A percentile compares a stretch with the other conserved stretches of the same genome.
Conservation (phyloP, 2,329 filamentous ascomycete genomes). For the Coleophoma eucalyptorum region DNA sequence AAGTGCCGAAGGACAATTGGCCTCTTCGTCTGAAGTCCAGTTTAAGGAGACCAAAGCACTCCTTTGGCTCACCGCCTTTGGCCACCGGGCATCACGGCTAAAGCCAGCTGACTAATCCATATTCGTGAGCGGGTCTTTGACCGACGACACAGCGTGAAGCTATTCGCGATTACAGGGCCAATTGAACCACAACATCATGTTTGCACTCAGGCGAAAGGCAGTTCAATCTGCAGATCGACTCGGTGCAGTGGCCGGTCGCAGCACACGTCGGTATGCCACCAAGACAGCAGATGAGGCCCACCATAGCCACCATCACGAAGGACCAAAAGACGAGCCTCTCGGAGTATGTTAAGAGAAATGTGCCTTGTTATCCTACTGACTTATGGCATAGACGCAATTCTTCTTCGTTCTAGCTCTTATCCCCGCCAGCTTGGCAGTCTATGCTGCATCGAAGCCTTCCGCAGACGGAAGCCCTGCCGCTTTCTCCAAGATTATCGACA, state of each 20-base stretch:
- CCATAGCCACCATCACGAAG: conserved; percentile 28
- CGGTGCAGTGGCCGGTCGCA: conserved; percentile 10
- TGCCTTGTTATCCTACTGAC: conserved; percentile 7
- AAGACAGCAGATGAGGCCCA: conserved; percentile 17
- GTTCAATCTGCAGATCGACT: conserved; percentile 20
- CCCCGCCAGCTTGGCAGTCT: conserved; percentile 39
- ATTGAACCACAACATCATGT: conserved; percentile 27
- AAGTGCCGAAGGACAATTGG: conserved; percentile 21
- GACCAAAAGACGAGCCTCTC: conserved; percentile 41
- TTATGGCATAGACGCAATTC: conserved; percentile 37
- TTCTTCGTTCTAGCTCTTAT: conserved; percentile 40
- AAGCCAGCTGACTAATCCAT: conserved; percentile 8
- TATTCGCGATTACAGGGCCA: conserved; percentile 10
- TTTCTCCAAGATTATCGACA: conserved; percentile 47
- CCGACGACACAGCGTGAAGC: conserved; percentile 9
- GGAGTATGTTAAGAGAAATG: conserved; percentile 37
- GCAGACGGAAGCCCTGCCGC: conserved; percentile 33
- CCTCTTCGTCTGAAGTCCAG: conserved; percentile 3
- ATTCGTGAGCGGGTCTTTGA: conserved; percentile 1
- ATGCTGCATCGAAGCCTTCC: conserved; percentile 34
- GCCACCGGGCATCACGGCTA: neutral
- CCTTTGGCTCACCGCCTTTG: conserved; percentile 5
- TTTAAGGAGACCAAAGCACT: neutral
- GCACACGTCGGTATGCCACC: conserved; percentile 17
- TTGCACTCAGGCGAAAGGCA: conserved; percentile 26